phyloP scores from a whole-genome alignment of 2,329 filamentous ascomycete species.

The Pseudogymnoascus sp. region DNA sequence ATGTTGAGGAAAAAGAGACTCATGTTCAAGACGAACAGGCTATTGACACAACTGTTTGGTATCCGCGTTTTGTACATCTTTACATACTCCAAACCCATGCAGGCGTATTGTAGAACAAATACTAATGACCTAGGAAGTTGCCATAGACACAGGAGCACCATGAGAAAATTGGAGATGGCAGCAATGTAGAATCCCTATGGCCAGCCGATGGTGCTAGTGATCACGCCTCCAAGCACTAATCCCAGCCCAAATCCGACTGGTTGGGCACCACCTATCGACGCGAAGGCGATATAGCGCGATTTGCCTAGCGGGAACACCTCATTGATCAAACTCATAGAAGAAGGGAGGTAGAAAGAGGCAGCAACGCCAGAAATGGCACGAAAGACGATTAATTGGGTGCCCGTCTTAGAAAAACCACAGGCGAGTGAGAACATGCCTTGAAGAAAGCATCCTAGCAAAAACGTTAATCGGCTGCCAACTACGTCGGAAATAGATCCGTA shows the following conservation, averaged over 20 bases:
- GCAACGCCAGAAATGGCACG: background rate
- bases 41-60: too few species aligned
- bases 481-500: background rate
- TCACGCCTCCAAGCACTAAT: background rate
- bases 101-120: slow-evolving; percentile 11
- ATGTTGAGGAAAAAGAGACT: too few species aligned
- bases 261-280: background rate
- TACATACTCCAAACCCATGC: too few species aligned
- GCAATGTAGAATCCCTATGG: background rate
- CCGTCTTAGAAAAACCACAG: background rate
- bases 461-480: background rate
- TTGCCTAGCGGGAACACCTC: background rate
- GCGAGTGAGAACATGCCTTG: background rate
- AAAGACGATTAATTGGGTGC: background rate
- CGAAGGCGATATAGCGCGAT: background rate
- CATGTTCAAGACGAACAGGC: too few species aligned
- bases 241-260: background rate
- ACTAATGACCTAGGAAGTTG: slow-evolving; percentile 30
- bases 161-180: slow-evolving; percentile 32
- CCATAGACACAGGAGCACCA: slow-evolving; percentile 35
- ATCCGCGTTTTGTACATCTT: too few species aligned
- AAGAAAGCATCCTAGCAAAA: background rate
- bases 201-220: background rate
- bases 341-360: background rate
- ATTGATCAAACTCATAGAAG: background rate